phyloP scores from a whole-genome alignment of 805 yeast species.

The Nakazawaea anatomiae region DNA sequence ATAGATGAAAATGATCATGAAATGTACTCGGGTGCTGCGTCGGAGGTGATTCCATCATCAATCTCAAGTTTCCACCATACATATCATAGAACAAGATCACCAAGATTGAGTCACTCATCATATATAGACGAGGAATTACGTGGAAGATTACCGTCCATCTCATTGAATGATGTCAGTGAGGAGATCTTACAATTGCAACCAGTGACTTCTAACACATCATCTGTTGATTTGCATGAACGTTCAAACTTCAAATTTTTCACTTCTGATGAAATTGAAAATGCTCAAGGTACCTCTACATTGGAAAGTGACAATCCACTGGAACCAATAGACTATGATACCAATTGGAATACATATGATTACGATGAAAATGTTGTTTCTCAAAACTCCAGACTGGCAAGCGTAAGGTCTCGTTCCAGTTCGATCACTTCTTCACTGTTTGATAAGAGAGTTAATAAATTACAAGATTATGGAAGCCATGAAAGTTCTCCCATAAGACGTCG shows the following conservation, averaged over 20 bases:
- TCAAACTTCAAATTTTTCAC: slow-evolving; percentile 75
- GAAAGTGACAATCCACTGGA: slow-evolving; percentile 31
- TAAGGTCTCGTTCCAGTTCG: slow-evolving; percentile 4
- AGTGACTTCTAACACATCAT: slow-evolving; percentile 29
- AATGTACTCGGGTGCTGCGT: slow-evolving; percentile 72
- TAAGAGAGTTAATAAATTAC: slow-evolving; percentile 1
- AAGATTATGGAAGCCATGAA: slow-evolving; percentile 10
- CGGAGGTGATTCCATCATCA: slow-evolving; percentile 72
- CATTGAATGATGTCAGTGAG: slow-evolving; percentile 8
- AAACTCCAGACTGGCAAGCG: not conserved
- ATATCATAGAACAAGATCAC: slow-evolving; percentile 31
- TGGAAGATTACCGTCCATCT: slow-evolving; percentile 10
- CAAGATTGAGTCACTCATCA: slow-evolving; percentile 9
- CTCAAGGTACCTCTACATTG: slow-evolving; percentile 81
- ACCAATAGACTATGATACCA: slow-evolving; percentile 65
- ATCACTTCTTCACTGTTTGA: slow-evolving; percentile 11
- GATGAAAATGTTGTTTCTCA: slow-evolving; percentile 15
- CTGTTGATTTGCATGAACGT: slow-evolving; percentile 29
- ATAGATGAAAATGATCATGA: slow-evolving; percentile 62
- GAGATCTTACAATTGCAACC: slow-evolving; percentile 24
- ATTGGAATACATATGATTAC: slow-evolving; percentile 65
- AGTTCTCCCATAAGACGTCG: slow-evolving; percentile 8
- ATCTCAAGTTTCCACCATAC: slow-evolving; percentile 73
- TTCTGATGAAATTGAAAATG: slow-evolving; percentile 74
- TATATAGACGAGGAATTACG: not conserved